These are phyloP conservation scores for Pinus taeda DNA, from an alignment of 75 land plant species.

Conservation along the genomic window DNA sequence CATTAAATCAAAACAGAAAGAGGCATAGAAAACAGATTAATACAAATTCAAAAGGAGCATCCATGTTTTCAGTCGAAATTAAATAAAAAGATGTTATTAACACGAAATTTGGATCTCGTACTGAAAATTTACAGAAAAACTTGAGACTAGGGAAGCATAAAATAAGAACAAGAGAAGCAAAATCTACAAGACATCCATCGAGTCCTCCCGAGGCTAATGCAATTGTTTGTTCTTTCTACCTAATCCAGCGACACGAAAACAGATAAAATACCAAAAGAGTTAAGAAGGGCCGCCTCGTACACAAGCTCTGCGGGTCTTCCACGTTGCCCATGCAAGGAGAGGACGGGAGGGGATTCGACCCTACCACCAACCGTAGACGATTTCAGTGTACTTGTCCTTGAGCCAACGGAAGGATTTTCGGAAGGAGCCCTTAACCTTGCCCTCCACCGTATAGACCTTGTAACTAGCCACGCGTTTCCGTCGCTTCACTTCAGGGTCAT, in stretches of 20 bases:
- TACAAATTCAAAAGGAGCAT: too few relatives aligned
- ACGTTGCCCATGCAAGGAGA: neutral
- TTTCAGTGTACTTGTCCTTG: conserved; percentile 51
- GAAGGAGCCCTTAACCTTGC: conserved; percentile 53
- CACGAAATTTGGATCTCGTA: too few relatives aligned
- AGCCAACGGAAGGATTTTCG: conserved; percentile 59
- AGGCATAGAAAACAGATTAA: too few relatives aligned
- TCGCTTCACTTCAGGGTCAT: conserved; percentile 52
- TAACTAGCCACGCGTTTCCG: conserved; percentile 52
- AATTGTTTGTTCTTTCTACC: neutral
- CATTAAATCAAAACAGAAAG: too few relatives aligned
- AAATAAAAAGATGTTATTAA: too few relatives aligned
- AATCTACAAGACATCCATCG: conserved; percentile 1
- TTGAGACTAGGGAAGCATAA: neutral
- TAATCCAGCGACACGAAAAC: neutral
- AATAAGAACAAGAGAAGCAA: neutral
- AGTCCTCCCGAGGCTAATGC: neutral
- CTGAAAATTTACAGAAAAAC: neutral
- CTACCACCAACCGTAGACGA: conserved; percentile 45
- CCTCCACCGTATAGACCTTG: conserved; percentile 64
- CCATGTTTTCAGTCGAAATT: too few relatives aligned
- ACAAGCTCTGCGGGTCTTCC: neutral
- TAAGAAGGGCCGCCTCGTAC: neutral
- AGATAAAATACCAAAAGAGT: neutral
- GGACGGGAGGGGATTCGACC: neutral